Evolutionary conservation across 2,329 filamentous ascomycete species (phyloP).

Genomic region (Botryotinia calthae): DNA sequence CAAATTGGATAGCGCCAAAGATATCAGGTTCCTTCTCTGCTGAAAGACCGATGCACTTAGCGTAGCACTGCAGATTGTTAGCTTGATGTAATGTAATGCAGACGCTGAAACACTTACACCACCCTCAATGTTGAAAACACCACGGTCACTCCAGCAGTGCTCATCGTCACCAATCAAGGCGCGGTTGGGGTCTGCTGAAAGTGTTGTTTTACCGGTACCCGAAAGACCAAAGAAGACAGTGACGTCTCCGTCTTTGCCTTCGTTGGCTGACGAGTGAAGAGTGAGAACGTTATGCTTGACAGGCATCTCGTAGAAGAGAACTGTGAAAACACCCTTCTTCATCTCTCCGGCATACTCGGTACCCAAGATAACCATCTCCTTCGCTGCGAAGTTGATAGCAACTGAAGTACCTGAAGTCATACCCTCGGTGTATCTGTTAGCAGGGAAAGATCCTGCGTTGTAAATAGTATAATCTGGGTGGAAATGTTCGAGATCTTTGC

Average conservation of each 20-base stretch:
- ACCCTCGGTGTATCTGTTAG: constrained; percentile 94
- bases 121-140: constrained; percentile 99
- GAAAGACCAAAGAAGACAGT: constrained; percentile 99
- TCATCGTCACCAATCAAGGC: constrained; percentile 96
- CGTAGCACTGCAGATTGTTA: constrained; percentile 66
- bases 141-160: constrained; percentile 97
- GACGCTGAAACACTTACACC: constrained; percentile 49
- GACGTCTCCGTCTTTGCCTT: constrained; percentile 91
- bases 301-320: constrained; percentile 99
- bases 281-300: constrained; percentile 99
- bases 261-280: constrained; percentile 96
- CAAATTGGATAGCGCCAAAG: constrained; percentile 91
- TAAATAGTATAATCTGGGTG: constrained; percentile 99
- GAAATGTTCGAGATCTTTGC: constrained; percentile 93
- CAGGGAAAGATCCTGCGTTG: constrained; percentile 97
- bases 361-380: constrained; percentile 99
- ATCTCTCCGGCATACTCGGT: constrained; percentile 98
- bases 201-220: constrained; percentile 96
- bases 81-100: neutral
- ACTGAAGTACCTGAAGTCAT: constrained; percentile 99
- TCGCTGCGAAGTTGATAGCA: constrained; percentile 97
- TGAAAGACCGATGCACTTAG: constrained; percentile 96
- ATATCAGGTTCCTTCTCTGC: constrained; percentile 99
- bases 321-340: constrained; percentile 99
- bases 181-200: constrained; percentile 96